Evolutionary conservation across 73 alveolate genomes (phyloP).

Genomic region (Effrenium voratum): DNA sequence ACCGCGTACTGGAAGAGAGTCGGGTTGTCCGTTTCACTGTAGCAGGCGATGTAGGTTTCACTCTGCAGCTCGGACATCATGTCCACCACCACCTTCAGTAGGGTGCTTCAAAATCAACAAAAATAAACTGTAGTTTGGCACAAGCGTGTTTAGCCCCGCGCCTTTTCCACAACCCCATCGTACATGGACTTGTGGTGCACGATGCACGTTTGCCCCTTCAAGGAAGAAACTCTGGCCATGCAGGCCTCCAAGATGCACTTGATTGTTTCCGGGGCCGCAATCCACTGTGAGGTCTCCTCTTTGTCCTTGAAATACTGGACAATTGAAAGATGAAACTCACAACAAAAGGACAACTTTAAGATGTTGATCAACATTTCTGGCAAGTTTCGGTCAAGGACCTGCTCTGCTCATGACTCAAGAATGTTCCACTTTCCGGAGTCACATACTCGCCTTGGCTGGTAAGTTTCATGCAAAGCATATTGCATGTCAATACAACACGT

Average conservation of each 20-base stretch:
- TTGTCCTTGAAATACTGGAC: not conserved
- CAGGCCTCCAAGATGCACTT: not conserved
- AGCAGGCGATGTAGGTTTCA: not conserved
- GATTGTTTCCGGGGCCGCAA: not conserved
- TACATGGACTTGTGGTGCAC: slow-evolving; percentile 3
- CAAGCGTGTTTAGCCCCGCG: not conserved
- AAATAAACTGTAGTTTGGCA: not conserved
- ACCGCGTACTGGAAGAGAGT: not conserved
- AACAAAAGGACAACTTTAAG: not conserved
- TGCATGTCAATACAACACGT: not conserved
- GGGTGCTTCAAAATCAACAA: not conserved
- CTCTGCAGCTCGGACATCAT: not conserved
- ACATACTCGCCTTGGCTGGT: not conserved
- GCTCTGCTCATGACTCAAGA: slow-evolving; percentile 39
- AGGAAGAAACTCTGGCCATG: not conserved
- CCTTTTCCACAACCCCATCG: slow-evolving; percentile 27
- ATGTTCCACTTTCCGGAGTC: slow-evolving; percentile 46
- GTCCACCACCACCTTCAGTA: not conserved
- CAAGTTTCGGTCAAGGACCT: not conserved
- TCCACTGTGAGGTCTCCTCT: slow-evolving; percentile 57
- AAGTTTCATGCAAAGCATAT: not conserved
- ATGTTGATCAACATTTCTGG: not conserved
- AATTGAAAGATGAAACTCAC: not conserved
- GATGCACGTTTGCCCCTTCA: not conserved
- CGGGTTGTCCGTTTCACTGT: not conserved